These are phyloP conservation scores for Odontarrhena argentea DNA, from an alignment of 345 rosid genomes.

Conservation along the genomic window DNA sequence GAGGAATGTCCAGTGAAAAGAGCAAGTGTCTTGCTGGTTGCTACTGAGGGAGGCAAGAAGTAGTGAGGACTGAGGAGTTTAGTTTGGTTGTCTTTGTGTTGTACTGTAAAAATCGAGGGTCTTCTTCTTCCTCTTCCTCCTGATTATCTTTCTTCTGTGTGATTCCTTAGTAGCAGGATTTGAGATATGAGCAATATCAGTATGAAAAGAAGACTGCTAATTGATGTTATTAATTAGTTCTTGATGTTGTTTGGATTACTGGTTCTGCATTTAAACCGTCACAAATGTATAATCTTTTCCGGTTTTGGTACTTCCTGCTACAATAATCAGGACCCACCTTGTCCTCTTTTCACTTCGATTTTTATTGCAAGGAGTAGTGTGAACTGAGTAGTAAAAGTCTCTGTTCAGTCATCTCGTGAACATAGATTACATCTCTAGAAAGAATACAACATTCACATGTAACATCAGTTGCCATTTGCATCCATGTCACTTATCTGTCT, in stretches of 20 bases:
- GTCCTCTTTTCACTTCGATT: slow-evolving; percentile 34
- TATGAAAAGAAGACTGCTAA: slow-evolving; percentile 46
- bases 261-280: slow-evolving; percentile 3
- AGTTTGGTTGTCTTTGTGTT: slow-evolving; percentile 7
- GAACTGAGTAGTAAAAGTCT: slow-evolving; percentile 6
- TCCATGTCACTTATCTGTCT: slow-evolving; percentile 1
- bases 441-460: slow-evolving; percentile 30
- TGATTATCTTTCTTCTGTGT: slow-evolving; percentile 13
- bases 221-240: slow-evolving; percentile 15
- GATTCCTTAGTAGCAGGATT: slow-evolving; percentile 44
- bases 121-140: slow-evolving; percentile 34
- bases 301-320: neutral
- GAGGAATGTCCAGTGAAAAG: slow-evolving; percentile 55
- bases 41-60: slow-evolving; percentile 55
- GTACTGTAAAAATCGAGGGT: slow-evolving; percentile 59
- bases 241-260: neutral
- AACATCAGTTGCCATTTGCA: slow-evolving; percentile 15
- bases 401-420: slow-evolving; percentile 25
- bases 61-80: slow-evolving; percentile 38
- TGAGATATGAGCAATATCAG: slow-evolving; percentile 42
- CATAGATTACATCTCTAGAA: slow-evolving; percentile 17
- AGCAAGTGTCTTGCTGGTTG: slow-evolving; percentile 44
- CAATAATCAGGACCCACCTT: slow-evolving; percentile 30
- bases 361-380: slow-evolving; percentile 24
- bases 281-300: slow-evolving; percentile 8